Conservation (phyloP, 2,329 filamentous ascomycete genomes). For the Emmonsia crescens region DNA sequence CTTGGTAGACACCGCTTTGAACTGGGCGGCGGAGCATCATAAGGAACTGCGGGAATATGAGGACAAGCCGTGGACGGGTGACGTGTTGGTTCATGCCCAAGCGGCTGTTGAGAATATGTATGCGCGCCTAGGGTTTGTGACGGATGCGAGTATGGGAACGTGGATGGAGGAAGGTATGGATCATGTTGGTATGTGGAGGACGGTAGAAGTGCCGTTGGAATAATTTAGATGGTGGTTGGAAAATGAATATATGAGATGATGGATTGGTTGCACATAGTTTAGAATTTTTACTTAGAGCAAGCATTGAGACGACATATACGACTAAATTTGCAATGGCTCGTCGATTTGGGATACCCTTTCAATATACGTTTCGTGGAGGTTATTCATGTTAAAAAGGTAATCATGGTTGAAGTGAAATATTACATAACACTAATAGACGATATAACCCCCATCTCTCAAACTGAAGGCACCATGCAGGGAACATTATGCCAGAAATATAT, state of each 20-base stretch:
- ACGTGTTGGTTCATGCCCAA: constrained; percentile 74
- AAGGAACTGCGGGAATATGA: constrained; percentile 37
- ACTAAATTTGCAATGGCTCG: neutral
- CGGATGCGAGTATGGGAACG: constrained; percentile 60
- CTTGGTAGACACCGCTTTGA: constrained; percentile 55
- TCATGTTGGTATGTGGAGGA: constrained; percentile 74
- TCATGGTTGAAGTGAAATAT: neutral
- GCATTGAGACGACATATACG: too few species aligned
- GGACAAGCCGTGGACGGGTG: constrained; percentile 52
- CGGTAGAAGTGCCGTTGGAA: constrained; percentile 16
- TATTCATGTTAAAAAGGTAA: neutral
- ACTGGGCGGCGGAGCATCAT: constrained; percentile 56
- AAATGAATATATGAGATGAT: neutral
- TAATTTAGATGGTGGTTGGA: neutral
- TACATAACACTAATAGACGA: neutral
- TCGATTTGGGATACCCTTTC: neutral
- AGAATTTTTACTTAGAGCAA: neutral
- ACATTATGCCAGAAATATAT: neutral
- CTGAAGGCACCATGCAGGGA: neutral
- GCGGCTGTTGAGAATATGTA: constrained; percentile 54
- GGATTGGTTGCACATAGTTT: neutral
- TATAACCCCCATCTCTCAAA: neutral
- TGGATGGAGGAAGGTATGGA: constrained; percentile 80
- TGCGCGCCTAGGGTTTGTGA: constrained; percentile 59
- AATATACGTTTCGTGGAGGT: too few species aligned